These are phyloP conservation scores for Westerdykella aurantiaca DNA, from an alignment of 2,329 filamentous ascomycete species.

Conservation along the genomic window DNA sequence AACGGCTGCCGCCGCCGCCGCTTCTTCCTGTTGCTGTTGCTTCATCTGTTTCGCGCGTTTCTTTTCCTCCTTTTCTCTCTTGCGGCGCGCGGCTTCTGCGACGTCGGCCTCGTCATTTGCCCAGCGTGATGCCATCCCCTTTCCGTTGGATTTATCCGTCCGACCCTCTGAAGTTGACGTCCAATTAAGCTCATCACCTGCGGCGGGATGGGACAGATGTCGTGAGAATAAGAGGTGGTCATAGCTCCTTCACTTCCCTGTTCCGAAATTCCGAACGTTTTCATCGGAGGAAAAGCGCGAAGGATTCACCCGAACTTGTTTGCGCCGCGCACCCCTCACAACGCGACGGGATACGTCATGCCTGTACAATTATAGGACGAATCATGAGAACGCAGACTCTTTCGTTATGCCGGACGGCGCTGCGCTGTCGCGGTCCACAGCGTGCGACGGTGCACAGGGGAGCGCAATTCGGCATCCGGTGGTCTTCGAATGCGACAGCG, in stretches of 20 bases:
- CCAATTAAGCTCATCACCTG: constrained; percentile 2
- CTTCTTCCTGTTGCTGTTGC: constrained; percentile 60
- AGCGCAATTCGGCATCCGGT: constrained; percentile 30
- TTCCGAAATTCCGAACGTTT: constrained; percentile 12
- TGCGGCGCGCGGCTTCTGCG: constrained; percentile 64
- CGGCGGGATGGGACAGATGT: constrained; percentile 9
- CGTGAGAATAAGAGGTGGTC: constrained; percentile 18
- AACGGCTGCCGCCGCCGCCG: constrained; percentile 25
- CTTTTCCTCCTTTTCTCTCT: constrained; percentile 83
- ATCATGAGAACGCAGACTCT: constrained; percentile 30
- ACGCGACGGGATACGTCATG: constrained; percentile 28
- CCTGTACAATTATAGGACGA: constrained; percentile 18
- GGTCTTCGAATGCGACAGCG: constrained; percentile 29
- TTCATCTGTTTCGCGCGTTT: constrained; percentile 78
- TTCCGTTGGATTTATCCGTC: constrained; percentile 15
- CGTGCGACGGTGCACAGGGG: constrained; percentile 1
- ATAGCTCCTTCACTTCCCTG: constrained; percentile 27
- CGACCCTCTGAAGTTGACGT: not conserved
- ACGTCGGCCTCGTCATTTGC: constrained; percentile 77
- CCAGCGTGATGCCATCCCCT: constrained; percentile 68
- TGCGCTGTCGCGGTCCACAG: constrained; percentile 12
- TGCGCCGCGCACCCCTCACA: constrained; percentile 6
- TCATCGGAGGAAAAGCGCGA: not conserved
- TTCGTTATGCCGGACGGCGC: constrained; percentile 18
- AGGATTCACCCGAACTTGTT: not conserved